Base-by-base conservation (phyloP, 1,139 yeast species). In the Schwanniomyces etchellsii region DNA sequence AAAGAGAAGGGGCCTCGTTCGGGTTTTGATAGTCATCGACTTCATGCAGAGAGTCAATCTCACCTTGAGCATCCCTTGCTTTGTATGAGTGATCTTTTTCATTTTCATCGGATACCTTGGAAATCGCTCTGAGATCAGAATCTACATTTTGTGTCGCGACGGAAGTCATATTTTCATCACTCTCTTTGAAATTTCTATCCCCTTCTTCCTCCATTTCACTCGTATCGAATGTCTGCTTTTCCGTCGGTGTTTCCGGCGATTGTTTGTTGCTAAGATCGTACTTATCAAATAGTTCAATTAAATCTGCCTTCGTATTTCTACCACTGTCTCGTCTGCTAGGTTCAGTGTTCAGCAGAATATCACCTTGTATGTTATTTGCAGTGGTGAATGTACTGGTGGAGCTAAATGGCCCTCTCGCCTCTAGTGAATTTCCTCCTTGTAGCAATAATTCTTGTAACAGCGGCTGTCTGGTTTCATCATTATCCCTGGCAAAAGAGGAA, bases 211-310 rank as follows among this genome's bases (percentile, higher is more conserved):
- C 7, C 22, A 20, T 20, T 21, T 13, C 4, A 6, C 7, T 7
- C n/a, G 27, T 13, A 5, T 13, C 5, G 26, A 28, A n/a, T 24
- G 21, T 5, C 30, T 21, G 32, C 32, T 5, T 29, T 24, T 14
- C 28, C 28, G 7, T 28, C 30, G 20, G 14, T 22, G 16, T n/a
- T 14, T 23, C 34, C 11, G 33, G 36, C 4, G 26, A 29, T 7
- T 30, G 29, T 29, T 42, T 27, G n/a, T 35, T 31, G 7, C 42
- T 45, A 4, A 64, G 43, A 35, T 64, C 69, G 38, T 60, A 65
- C 39, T 59, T 64, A 34, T 60, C 71, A 39, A 65, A 61, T 24
- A 65, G 44, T 7, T 58, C 69, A 25, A 63, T 56, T 38, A 66
- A 50, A 30, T 63, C 69, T 7, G 50, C 34, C 16, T 49, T 48